Evolutionary conservation across 768 basidiomycete species (phyloP).

Genomic region (Suillus subluteus): DNA sequence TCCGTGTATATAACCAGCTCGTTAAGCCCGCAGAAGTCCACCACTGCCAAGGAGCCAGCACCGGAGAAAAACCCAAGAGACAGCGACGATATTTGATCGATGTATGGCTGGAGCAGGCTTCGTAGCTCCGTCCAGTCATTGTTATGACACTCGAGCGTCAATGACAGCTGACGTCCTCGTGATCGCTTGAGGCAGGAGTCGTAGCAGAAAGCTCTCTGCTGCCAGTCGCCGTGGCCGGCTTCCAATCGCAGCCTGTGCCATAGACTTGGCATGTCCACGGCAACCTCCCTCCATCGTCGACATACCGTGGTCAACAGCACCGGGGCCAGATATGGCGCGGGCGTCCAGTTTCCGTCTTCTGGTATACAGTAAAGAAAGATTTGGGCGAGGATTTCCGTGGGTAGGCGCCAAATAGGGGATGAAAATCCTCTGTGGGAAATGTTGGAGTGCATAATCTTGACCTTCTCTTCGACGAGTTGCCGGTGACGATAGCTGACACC

Average conservation of each 20-base stretch:
- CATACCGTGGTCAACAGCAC: background rate
- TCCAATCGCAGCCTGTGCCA: background rate
- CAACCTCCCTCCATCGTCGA: slow-evolving; percentile 25
- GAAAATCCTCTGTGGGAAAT: slow-evolving; percentile 21
- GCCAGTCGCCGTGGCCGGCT: background rate
- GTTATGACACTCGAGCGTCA: background rate
- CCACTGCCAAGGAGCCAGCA: background rate
- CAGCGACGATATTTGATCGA: background rate
- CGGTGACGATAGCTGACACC: slow-evolving; percentile 12
- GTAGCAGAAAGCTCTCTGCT: background rate
- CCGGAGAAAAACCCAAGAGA: background rate
- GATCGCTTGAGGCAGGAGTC: background rate
- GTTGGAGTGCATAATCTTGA: background rate
- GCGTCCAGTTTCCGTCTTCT: slow-evolving; percentile 21
- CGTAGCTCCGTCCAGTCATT: background rate
- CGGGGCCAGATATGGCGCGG: slow-evolving; percentile 16
- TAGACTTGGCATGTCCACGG: slow-evolving; percentile 16
- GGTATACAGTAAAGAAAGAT: slow-evolving; percentile 39
- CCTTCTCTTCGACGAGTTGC: slow-evolving; percentile 18
- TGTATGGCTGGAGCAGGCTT: background rate
- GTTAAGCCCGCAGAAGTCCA: background rate
- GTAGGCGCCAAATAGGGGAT: slow-evolving; percentile 41
- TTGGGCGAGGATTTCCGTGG: slow-evolving; percentile 49
- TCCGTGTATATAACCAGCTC: background rate
- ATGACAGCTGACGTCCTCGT: background rate